These are phyloP conservation scores for Cynara cardunculus DNA, from an alignment of 129 eudicot genomes.

Conservation along the genomic window DNA sequence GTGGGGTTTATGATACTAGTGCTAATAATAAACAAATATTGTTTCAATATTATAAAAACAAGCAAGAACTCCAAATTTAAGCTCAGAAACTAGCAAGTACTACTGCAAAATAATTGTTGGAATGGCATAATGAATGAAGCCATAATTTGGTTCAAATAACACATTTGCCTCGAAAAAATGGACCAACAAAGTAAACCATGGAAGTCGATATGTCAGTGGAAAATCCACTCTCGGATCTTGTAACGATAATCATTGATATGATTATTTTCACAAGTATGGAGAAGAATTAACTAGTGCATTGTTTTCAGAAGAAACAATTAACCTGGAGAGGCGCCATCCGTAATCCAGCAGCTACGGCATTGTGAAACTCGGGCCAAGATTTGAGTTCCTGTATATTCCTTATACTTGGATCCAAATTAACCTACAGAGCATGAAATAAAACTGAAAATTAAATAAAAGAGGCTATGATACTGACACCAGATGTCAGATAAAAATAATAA, in stretches of 20 bases:
- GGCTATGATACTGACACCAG: not conserved
- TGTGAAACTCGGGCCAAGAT: constrained; percentile 98
- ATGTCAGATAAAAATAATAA: not conserved
- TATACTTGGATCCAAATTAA: constrained; percentile 84
- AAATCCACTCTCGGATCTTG: not conserved
- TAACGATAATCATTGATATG: constrained; percentile 3
- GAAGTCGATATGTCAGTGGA: not conserved
- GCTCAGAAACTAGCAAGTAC: not conserved
- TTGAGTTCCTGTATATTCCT: constrained; percentile 92
- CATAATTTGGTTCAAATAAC: not conserved
- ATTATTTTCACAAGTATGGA: not conserved
- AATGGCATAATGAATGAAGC: not conserved
- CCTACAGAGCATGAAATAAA: constrained; percentile 40
- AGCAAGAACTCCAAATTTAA: not conserved
- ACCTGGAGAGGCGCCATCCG: constrained; percentile 92
- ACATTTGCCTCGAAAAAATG: not conserved
- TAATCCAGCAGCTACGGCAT: constrained; percentile 99
- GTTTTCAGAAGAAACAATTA: constrained; percentile 8
- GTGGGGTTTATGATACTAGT: not conserved
- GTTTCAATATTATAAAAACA: not conserved
- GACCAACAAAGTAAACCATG: constrained; percentile 4
- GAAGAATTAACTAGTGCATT: not conserved
- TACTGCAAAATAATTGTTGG: not conserved
- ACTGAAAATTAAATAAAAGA: constrained; percentile 5
- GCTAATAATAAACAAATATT: not conserved